These are phyloP conservation scores for Bromus sterilis DNA, from an alignment of 176 grass and related monocot genomes.

Conservation along the genomic window DNA sequence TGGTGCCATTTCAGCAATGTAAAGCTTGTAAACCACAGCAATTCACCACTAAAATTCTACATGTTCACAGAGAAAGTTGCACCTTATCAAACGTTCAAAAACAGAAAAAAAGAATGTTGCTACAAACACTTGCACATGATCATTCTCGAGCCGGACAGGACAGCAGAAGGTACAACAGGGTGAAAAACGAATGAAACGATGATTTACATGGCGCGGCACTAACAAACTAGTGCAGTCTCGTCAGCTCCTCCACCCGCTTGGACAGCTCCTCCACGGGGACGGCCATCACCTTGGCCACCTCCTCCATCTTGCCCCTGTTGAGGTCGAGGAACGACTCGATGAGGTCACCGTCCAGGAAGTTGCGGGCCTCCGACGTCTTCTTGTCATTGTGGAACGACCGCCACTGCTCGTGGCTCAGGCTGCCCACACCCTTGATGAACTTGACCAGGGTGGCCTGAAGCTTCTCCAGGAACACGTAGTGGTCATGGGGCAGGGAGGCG, in stretches of 20 bases:
- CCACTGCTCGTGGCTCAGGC: conserved; percentile 96
- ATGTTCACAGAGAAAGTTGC: neutral
- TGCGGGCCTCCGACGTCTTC: conserved; percentile 59
- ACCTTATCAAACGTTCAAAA: neutral
- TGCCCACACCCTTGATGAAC: conserved; percentile 88
- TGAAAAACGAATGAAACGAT: neutral
- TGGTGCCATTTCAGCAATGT: neutral
- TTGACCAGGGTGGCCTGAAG: conserved; percentile 73
- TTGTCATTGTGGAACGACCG: conserved; percentile 89
- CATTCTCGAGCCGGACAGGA: neutral
- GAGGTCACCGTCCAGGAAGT: conserved; percentile 86
- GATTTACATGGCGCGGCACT: neutral
- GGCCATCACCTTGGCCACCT: conserved; percentile 63
- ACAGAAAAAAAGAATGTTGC: neutral
- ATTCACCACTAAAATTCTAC: neutral
- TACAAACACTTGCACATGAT: neutral
- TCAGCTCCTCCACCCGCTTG: conserved; percentile 89
- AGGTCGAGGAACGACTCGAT: conserved; percentile 96
- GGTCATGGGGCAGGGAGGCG: conserved; percentile 77
- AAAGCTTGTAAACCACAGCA: too few species aligned
- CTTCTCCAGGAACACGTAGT: conserved; percentile 82
- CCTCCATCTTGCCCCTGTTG: conserved; percentile 74
- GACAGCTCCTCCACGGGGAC: conserved; percentile 75
- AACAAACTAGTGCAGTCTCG: conserved; percentile 80
- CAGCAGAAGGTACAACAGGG: too few species aligned